phyloP scores from a whole-genome alignment of 208 protist species.

The Naegleria fowleri region DNA sequence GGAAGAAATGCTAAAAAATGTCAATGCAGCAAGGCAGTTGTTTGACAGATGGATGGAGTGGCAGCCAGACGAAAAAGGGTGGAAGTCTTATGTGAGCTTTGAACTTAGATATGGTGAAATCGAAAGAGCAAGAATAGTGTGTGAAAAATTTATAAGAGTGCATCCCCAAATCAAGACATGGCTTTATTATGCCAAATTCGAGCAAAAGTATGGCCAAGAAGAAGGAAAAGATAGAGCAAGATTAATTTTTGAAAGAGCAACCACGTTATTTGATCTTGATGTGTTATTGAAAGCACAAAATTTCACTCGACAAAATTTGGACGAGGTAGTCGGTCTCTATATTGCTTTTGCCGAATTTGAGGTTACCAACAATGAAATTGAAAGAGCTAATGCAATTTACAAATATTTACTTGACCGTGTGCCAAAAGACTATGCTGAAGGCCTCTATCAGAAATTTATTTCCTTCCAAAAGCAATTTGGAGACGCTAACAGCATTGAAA shows the following conservation, averaged over 20 bases:
- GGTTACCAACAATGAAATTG: slow-evolving; percentile 56
- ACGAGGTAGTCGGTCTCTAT: slow-evolving; percentile 55
- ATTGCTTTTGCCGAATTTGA: slow-evolving; percentile 77
- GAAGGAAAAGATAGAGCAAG: slow-evolving; percentile 32
- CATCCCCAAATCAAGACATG: slow-evolving; percentile 63
- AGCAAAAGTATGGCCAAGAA: slow-evolving; percentile 56
- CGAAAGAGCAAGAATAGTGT: slow-evolving; percentile 35
- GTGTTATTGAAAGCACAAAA: neutral
- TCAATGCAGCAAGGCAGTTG: slow-evolving; percentile 66
- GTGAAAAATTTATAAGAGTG: slow-evolving; percentile 55
- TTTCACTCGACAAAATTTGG: neutral
- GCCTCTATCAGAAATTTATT: slow-evolving; percentile 62
- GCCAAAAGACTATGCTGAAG: slow-evolving; percentile 55
- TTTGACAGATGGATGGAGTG: slow-evolving; percentile 93
- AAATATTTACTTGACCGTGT: slow-evolving; percentile 65
- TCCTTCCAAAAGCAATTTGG: slow-evolving; percentile 74
- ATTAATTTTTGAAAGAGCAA: slow-evolving; percentile 33
- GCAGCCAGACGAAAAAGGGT: slow-evolving; percentile 76
- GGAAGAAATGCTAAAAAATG: slow-evolving; percentile 91
- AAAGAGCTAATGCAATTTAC: slow-evolving; percentile 72
- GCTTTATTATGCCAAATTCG: slow-evolving; percentile 75
- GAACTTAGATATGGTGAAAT: slow-evolving; percentile 58
- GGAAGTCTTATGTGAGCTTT: slow-evolving; percentile 83
- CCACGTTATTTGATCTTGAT: slow-evolving; percentile 41
- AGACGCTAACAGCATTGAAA: slow-evolving; percentile 64